These are phyloP conservation scores for Globisporangium yorkense DNA, from an alignment of 352 stramenopile genomes.

Conservation along the genomic window DNA sequence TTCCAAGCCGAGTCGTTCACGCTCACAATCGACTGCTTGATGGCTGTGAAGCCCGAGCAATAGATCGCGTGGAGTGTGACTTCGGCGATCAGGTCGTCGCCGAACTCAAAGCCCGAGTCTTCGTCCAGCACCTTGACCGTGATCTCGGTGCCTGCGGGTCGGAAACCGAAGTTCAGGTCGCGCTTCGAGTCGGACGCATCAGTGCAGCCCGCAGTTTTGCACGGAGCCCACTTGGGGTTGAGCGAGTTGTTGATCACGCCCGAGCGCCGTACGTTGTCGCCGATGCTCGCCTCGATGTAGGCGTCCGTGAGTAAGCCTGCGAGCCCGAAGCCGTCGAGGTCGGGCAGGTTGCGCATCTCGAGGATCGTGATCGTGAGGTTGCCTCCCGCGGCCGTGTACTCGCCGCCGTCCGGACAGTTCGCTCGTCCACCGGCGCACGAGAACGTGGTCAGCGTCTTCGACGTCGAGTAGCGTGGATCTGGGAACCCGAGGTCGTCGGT, in stretches of 20 bases:
- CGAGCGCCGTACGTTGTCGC: constrained; percentile 58
- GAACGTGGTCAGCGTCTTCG: constrained; percentile 46
- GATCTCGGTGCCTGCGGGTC: constrained; percentile 70
- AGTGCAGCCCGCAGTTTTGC: constrained; percentile 32
- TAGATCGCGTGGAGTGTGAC: constrained; percentile 75
- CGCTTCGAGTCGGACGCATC: constrained; percentile 39
- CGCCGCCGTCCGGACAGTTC: constrained; percentile 65
- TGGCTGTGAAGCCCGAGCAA: constrained; percentile 64
- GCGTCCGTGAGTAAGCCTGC: constrained; percentile 66
- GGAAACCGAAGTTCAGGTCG: constrained; percentile 85
- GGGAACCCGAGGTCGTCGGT: constrained; percentile 52
- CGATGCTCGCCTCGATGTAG: constrained; percentile 70
- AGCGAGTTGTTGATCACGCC: constrained; percentile 22
- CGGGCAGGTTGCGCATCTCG: constrained; percentile 77
- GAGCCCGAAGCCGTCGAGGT: constrained; percentile 75
- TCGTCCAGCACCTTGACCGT: constrained; percentile 65
- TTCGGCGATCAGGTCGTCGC: constrained; percentile 73
- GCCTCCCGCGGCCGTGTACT: constrained; percentile 72
- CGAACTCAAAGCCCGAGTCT: constrained; percentile 85
- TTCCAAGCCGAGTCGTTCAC: constrained; percentile 58
- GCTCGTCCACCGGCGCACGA: constrained; percentile 57
- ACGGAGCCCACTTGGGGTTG: constrained; percentile 75
- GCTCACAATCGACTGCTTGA: constrained; percentile 35
- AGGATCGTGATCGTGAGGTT: constrained; percentile 85
- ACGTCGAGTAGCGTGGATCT: constrained; percentile 55